Conservation (phyloP, 331 rosid species). For the Ulmus americana region DNA sequence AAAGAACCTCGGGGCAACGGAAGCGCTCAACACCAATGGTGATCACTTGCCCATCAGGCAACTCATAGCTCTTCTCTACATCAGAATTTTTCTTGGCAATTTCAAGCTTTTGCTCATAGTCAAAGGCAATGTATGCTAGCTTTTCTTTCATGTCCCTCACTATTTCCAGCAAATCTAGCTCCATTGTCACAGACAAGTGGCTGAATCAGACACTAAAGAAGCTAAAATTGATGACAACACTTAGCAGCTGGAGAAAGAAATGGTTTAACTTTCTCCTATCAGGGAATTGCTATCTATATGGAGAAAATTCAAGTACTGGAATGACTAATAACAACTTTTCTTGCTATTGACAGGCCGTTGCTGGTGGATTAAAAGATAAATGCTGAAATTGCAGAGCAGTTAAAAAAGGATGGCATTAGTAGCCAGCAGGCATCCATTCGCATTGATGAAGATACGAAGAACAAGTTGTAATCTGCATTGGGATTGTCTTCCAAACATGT, state of each 20-base stretch:
- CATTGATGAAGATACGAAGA: constrained; percentile 80
- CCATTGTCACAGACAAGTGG: too few relatives aligned
- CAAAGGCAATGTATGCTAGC: constrained; percentile 87
- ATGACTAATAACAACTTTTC: constrained; percentile 87
- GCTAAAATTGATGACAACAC: constrained; percentile 39
- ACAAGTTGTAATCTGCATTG: constrained; percentile 64
- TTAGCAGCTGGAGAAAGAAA: constrained; percentile 69
- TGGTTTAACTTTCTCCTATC: constrained; percentile 75
- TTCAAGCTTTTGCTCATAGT: too few relatives aligned
- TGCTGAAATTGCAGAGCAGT: constrained; percentile 71
- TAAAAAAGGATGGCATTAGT: constrained; percentile 59
- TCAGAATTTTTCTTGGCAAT: too few relatives aligned
- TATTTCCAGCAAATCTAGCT: constrained; percentile 18
- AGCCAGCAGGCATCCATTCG: constrained; percentile 49
- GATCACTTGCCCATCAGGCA: too few relatives aligned
- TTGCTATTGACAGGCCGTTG: constrained; percentile 79
- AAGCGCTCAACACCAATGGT: too few relatives aligned
- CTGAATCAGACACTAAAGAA: constrained; percentile 71
- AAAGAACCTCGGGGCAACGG: constrained; percentile 60
- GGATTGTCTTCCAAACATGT: constrained; percentile 60
- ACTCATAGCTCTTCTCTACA: too few relatives aligned
- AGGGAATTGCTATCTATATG: constrained; percentile 73
- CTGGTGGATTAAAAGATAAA: constrained; percentile 76
- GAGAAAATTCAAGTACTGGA: constrained; percentile 60
- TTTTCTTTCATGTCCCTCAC: constrained; percentile 95